Percentiles rank a stretch among this genome's conserved stretches.
phyloP scores from a whole-genome alignment of 2,329 filamentous ascomycete genomes.

The Chaetomiaceae sp. region DNA sequence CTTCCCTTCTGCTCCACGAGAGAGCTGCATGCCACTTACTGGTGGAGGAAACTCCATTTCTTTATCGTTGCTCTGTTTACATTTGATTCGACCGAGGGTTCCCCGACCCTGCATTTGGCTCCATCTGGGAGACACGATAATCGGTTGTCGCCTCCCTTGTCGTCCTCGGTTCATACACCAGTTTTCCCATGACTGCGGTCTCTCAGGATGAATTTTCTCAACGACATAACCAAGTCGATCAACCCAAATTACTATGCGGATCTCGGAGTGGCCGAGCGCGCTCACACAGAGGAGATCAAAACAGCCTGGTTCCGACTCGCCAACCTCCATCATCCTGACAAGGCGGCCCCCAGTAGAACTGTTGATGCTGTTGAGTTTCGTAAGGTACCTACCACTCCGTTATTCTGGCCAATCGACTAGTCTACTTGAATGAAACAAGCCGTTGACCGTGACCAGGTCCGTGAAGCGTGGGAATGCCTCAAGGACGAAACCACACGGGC shows the following conservation, averaged over 20 bases:
- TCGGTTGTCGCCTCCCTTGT: no score
- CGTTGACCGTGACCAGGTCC: conserved; percentile 1
- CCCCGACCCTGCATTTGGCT: no score
- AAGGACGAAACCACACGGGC: not conserved
- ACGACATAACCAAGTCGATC: not conserved
- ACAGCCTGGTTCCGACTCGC: conserved; percentile 5
- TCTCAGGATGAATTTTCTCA: not conserved
- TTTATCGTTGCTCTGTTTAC: no score
- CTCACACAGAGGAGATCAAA: conserved; percentile 6
- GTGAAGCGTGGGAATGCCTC: conserved; percentile 6
- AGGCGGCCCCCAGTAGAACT: conserved; percentile 4
- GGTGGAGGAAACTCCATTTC: no score
- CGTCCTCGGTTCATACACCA: no score
- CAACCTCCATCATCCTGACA: conserved; percentile 11
- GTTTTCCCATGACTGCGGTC: no score
- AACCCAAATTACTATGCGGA: conserved; percentile 8
- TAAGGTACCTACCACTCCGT: not conserved
- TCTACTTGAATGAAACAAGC: no score
- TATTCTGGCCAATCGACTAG: not conserved
- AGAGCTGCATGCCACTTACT: no score
- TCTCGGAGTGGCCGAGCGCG: conserved; percentile 14
- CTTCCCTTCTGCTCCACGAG: no score
- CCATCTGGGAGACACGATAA: no score
- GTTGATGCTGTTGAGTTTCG: conserved; percentile 9
- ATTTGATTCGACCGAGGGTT: no score